Conservation (phyloP, 1,284 basidiomycete species). For the Amylostereum chailletii region DNA sequence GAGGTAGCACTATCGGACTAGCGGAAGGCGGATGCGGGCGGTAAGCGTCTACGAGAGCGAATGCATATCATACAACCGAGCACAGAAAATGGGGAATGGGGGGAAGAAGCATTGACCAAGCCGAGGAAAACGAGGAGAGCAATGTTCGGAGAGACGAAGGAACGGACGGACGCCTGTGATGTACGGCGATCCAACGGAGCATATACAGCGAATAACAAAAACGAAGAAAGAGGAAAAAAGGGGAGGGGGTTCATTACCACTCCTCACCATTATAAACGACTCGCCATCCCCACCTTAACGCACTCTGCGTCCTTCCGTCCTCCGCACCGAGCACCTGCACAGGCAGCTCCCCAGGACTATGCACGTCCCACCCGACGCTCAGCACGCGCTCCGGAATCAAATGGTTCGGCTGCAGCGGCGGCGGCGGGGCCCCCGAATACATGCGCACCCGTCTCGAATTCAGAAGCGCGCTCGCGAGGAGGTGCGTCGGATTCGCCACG, state of each 20-base stretch:
- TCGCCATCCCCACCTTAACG: slow-evolving; percentile 12
- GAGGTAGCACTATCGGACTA: too few relatives aligned
- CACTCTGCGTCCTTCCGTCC: slow-evolving; percentile 3
- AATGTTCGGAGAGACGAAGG: not conserved
- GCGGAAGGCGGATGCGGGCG: too few relatives aligned
- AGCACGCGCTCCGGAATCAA: not conserved
- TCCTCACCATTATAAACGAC: slow-evolving; percentile 11
- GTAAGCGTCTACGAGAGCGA: too few relatives aligned
- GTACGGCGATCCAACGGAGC: not conserved
- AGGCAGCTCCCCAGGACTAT: not conserved
- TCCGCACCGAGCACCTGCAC: not conserved
- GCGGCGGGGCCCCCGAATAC: not conserved
- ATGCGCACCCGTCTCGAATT: not conserved
- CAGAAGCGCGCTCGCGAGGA: slow-evolving; percentile 1
- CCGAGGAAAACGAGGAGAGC: not conserved
- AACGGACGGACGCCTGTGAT: not conserved
- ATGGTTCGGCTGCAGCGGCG: not conserved
- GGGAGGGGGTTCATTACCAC: not conserved
- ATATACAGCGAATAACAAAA: not conserved
- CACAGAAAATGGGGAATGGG: not conserved
- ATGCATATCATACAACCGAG: too few relatives aligned
- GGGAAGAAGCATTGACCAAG: not conserved
- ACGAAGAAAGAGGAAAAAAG: not conserved
- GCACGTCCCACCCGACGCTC: slow-evolving; percentile 5
- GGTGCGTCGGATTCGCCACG: slow-evolving; percentile 2